Conservation (phyloP, 306 rosid genomes). For the Phaseolus lunatus region DNA sequence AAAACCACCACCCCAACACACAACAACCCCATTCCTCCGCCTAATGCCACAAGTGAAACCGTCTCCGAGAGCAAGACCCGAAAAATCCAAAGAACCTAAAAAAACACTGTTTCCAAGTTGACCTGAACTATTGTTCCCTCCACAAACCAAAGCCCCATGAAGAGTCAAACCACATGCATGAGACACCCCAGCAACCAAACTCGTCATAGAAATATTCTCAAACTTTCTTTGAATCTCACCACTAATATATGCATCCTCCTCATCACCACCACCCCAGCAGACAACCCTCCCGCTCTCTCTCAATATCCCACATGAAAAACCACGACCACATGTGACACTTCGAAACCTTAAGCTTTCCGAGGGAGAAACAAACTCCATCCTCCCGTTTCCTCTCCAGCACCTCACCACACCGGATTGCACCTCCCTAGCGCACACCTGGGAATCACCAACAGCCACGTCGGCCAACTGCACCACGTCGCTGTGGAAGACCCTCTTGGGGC, state of each 20-base stretch:
- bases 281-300: constrained; percentile 27
- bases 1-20: constrained; percentile 49
- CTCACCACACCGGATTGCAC: constrained; percentile 47
- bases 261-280: constrained; percentile 63
- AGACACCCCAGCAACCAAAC: constrained; percentile 53
- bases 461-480: constrained; percentile 42
- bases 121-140: constrained; percentile 50
- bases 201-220: constrained; percentile 49
- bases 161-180: constrained; percentile 59
- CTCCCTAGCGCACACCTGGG: constrained; percentile 59
- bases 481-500: constrained; percentile 43
- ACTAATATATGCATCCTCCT: neutral
- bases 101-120: constrained; percentile 34
- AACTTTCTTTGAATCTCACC: constrained; percentile 47
- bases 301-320: constrained; percentile 57
- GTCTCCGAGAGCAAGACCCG: constrained; percentile 52
- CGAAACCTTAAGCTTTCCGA: constrained; percentile 35
- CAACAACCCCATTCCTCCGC: constrained; percentile 42
- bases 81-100: constrained; percentile 35
- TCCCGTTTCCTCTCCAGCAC: constrained; percentile 57
- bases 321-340: constrained; percentile 46
- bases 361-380: constrained; percentile 41
- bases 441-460: constrained; percentile 56
- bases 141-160: constrained; percentile 50
- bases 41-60: constrained; percentile 54